A percentile compares a stretch with the other conserved stretches of the same genome.
Conservation (phyloP, 257 asterid genomes). For the Cruciata laevipes region DNA sequence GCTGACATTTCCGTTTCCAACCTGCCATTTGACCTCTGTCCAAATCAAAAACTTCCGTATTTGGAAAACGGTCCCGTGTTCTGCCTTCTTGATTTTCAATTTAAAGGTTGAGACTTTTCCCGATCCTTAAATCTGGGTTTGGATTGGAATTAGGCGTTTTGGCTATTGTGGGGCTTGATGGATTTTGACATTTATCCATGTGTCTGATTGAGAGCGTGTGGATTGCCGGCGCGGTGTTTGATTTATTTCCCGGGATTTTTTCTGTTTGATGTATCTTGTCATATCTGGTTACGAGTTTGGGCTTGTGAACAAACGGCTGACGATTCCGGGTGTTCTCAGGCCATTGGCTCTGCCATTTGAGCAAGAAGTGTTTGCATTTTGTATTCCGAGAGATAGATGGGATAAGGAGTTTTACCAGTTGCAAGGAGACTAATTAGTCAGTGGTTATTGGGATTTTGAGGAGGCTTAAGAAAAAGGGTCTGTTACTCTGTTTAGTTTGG, state of each 20-base stretch:
- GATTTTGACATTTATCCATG: constrained; percentile 23
- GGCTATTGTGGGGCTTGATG: not conserved
- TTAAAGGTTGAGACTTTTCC: constrained; percentile 4
- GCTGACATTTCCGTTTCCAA: not conserved
- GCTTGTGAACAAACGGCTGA: constrained; percentile 68
- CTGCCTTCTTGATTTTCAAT: not conserved
- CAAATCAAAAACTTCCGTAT: not conserved
- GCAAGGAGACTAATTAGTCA: constrained; percentile 55
- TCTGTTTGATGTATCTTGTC: constrained; percentile 67
- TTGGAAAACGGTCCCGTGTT: not conserved
- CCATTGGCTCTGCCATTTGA: constrained; percentile 49
- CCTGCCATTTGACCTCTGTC: not conserved
- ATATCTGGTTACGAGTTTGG: constrained; percentile 35
- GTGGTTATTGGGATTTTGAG: constrained; percentile 6
- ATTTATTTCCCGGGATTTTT: constrained; percentile 7
- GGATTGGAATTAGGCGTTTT: not conserved
- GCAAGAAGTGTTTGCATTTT: constrained; percentile 42
- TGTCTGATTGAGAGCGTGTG: constrained; percentile 24
- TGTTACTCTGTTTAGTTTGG: not conserved
- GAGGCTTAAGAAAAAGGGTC: not conserved
- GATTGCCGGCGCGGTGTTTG: constrained; percentile 14
- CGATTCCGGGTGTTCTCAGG: constrained; percentile 65
- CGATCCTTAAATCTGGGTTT: not conserved
- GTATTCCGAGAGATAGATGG: constrained; percentile 68
- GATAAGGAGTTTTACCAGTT: constrained; percentile 76